A percentile compares a stretch with the other conserved stretches of the same genome.
These are phyloP conservation scores for barley (Hordeum vulgare) DNA, from an alignment of 176 grass and related monocot species.

Conservation along the genomic window MorexV3_pseudomolecules_assembly NC_058523.1:367409935-367410434, in stretches of 20 bases:
- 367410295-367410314: slow-evolving; percentile 71
- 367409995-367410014: no score
- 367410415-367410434: neutral
- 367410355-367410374: neutral
- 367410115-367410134: neutral
- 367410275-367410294: slow-evolving; percentile 57
- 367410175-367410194: neutral
- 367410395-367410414: neutral
- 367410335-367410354: slow-evolving; percentile 58
- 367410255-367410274: slow-evolving; percentile 75
- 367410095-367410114: neutral
- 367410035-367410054: no score
- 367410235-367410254: slow-evolving; percentile 58
- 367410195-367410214: neutral
- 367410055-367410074: no score
- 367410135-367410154: neutral
- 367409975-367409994: no score
- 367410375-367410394: slow-evolving; percentile 13
- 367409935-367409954: no score
- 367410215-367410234: slow-evolving; percentile 2
- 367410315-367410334: slow-evolving; percentile 63
- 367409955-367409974: no score
- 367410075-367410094: no score
- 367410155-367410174: neutral
- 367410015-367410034: no score